Evolutionary conservation across 1,139 yeast species (phyloP).

Genomic region (Suhomyces ambrosiae): DNA sequence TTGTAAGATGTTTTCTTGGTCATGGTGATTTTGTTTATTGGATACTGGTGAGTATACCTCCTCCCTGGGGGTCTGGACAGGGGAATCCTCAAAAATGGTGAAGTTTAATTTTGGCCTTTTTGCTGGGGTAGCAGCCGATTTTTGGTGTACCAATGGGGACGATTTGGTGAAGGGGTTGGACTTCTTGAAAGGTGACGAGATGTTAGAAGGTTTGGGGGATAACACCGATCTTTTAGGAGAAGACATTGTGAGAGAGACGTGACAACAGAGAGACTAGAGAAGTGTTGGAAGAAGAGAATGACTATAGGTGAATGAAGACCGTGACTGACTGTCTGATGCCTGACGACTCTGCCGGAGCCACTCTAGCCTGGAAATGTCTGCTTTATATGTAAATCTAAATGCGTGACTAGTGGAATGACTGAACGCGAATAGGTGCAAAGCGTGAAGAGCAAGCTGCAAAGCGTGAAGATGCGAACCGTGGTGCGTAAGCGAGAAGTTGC

Average conservation of each 20-base stretch:
- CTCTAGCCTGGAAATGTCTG: slow-evolving; percentile 1
- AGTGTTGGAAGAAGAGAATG: not conserved
- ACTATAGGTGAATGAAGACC: no score
- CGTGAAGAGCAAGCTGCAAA: not conserved
- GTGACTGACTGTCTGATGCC: no score
- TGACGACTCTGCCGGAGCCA: no score
- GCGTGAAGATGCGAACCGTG: not conserved
- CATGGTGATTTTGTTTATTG: slow-evolving; percentile 34
- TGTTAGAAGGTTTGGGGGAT: slow-evolving; percentile 35
- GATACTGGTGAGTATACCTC: slow-evolving; percentile 15
- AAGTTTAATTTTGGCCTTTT: slow-evolving; percentile 29
- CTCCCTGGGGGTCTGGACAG: slow-evolving; percentile 2
- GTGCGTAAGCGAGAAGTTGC: not conserved
- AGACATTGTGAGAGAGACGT: slow-evolving; percentile 28
- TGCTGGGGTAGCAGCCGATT: slow-evolving; percentile 15
- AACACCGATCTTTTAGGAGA: slow-evolving; percentile 33
- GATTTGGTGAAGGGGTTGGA: slow-evolving; percentile 15
- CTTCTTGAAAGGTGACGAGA: slow-evolving; percentile 19
- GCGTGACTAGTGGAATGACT: not conserved
- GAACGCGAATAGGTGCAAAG: not conserved
- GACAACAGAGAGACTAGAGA: not conserved
- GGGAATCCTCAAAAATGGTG: slow-evolving; percentile 41
- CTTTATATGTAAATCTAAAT: slow-evolving; percentile 2
- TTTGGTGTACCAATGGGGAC: slow-evolving; percentile 11
- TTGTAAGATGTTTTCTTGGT: slow-evolving; percentile 50